phyloP scores from a whole-genome alignment of 805 yeast genomes.

The Candida pseudoglaebosa region DNA sequence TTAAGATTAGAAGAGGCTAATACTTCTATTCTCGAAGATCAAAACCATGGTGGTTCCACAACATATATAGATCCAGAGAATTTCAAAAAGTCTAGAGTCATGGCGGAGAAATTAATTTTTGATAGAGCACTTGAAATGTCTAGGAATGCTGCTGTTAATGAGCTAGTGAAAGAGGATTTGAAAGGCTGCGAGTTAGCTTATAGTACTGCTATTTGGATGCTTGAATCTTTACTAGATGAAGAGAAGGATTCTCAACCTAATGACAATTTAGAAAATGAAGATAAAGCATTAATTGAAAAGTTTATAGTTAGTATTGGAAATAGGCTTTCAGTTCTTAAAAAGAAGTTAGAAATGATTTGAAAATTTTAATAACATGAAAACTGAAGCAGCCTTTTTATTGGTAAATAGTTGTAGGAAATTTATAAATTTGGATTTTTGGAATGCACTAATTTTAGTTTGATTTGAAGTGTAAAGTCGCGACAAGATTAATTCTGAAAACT shows the following conservation, averaged over 20 bases:
- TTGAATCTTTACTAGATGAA: conserved; percentile 73
- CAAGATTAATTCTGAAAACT: not conserved
- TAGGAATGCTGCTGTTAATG: conserved; percentile 85
- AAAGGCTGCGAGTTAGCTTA: conserved; percentile 82
- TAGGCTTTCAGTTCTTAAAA: conserved; percentile 66
- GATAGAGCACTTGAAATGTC: conserved; percentile 94
- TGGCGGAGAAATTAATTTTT: conserved; percentile 83
- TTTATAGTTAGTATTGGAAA: conserved; percentile 81
- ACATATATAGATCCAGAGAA: conserved; percentile 4
- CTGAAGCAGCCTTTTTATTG: too few species aligned
- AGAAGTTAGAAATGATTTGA: conserved; percentile 38
- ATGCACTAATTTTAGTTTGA: too few species aligned
- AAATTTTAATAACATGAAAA: too few species aligned
- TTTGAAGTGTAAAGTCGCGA: not conserved
- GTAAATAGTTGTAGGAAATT: too few species aligned
- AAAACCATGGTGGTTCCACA: conserved; percentile 5
- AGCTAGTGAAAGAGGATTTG: conserved; percentile 68
- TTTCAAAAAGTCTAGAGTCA: conserved; percentile 24
- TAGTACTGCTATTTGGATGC: conserved; percentile 93
- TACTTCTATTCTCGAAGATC: conserved; percentile 23
- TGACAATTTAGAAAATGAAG: conserved; percentile 61
- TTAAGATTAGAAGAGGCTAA: conserved; percentile 51
- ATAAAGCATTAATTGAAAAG: conserved; percentile 68
- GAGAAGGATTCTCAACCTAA: conserved; percentile 12
- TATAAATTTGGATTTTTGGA: too few species aligned